A percentile compares a stretch with the other conserved stretches of the same genome.
phyloP scores from a whole-genome alignment of 2,329 filamentous ascomycete species.

The Hawksworthiomyces lignivorus region DNA sequence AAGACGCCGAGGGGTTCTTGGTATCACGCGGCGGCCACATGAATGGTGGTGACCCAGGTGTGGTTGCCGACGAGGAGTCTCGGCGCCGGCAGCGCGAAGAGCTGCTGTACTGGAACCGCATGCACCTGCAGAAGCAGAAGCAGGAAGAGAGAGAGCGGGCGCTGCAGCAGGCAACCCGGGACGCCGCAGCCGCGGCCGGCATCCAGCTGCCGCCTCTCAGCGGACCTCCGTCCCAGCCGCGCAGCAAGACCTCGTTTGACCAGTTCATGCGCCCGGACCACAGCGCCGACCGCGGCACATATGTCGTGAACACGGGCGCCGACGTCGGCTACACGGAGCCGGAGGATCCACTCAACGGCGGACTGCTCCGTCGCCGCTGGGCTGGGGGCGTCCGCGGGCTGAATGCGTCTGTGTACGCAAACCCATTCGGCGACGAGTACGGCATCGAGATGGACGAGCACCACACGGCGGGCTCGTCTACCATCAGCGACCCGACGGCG shows the following conservation, averaged over 20 bases:
- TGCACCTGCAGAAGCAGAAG: constrained; percentile 42
- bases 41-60: constrained; percentile 34
- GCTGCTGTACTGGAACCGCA: constrained; percentile 57
- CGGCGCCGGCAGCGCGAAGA: constrained; percentile 56
- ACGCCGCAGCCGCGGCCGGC: constrained; percentile 11
- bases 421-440: constrained; percentile 54
- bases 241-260: constrained; percentile 39
- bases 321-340: constrained; percentile 27
- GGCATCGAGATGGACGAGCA: constrained; percentile 36
- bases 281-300: constrained; percentile 45
- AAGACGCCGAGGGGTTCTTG: constrained; percentile 58
- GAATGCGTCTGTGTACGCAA: constrained; percentile 40
- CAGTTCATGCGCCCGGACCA: constrained; percentile 48
- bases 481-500: no score
- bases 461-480: constrained; percentile 16
- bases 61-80: constrained; percentile 56
- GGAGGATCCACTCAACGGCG: constrained; percentile 25
- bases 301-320: constrained; percentile 50
- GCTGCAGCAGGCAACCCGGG: constrained; percentile 11
- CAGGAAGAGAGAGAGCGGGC: constrained; percentile 21
- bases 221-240: not conserved
- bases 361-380: constrained; percentile 39
- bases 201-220: not conserved
- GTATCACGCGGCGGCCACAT: constrained; percentile 35
- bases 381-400: constrained; percentile 39